phyloP scores from a whole-genome alignment of 371 early-diverging fungal species.

The Cokeromyces recurvatus region DNA sequence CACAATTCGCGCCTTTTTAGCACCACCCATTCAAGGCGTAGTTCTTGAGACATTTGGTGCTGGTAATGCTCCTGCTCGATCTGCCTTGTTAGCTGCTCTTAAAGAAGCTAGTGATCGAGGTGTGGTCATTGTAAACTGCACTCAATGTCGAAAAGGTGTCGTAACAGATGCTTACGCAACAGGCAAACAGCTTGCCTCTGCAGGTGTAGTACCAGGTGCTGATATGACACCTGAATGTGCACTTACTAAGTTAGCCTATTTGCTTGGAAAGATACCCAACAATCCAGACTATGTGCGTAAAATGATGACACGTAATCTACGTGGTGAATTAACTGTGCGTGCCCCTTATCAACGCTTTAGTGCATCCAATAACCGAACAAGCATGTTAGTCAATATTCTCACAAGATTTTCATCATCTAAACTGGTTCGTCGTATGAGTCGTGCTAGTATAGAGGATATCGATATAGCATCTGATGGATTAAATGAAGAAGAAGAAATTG shows the following conservation, averaged over 20 bases:
- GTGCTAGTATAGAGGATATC: no score
- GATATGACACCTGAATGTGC: constrained; percentile 99
- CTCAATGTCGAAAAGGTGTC: constrained; percentile 85
- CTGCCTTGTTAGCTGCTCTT: constrained; percentile 76
- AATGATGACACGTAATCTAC: constrained; percentile 76
- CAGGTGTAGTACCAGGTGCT: constrained; percentile 92
- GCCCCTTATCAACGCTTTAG: constrained; percentile 58
- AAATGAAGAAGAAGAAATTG: not conserved
- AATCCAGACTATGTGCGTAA: constrained; percentile 68
- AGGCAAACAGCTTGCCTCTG: constrained; percentile 74
- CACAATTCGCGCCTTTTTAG: constrained; percentile 84
- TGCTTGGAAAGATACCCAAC: constrained; percentile 66
- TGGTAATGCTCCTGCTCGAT: constrained; percentile 92
- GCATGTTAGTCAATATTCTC: constrained; percentile 46
- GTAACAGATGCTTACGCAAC: constrained; percentile 92
- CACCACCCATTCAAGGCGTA: constrained; percentile 85
- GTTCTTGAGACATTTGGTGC: constrained; percentile 96
- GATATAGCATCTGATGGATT: not conserved
- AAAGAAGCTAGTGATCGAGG: constrained; percentile 88
- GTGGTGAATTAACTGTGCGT: constrained; percentile 90
- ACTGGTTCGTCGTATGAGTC: no score
- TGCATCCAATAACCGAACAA: constrained; percentile 46
- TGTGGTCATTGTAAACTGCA: constrained; percentile 94
- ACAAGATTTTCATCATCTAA: constrained; percentile 22
- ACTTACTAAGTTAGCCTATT: constrained; percentile 88